Conservation (phyloP, 2,329 filamentous ascomycete genomes). For the Ophiosphaerella korrae region DNA sequence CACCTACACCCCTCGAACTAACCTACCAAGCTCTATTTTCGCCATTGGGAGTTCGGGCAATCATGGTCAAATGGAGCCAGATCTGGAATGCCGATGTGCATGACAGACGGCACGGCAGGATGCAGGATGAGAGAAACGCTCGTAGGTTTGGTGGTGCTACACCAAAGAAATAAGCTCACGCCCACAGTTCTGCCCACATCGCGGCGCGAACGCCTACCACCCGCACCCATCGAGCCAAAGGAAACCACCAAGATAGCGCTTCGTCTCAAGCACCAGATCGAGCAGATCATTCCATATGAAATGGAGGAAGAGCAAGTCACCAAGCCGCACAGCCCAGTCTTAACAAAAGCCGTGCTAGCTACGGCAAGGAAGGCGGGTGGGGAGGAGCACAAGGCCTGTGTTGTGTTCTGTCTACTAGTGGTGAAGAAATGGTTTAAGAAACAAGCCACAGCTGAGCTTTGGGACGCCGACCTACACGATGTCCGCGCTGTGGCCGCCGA, state of each 20-base stretch:
- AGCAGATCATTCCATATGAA: constrained; percentile 88
- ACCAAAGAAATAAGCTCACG: constrained; percentile 9
- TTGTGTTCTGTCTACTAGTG: constrained; percentile 82
- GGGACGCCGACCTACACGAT: constrained; percentile 85
- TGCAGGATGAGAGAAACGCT: constrained; percentile 51
- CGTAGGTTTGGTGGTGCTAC: constrained; percentile 31
- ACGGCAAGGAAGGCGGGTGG: constrained; percentile 84
- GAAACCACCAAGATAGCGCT: constrained; percentile 90
- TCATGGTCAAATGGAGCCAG: constrained; percentile 48
- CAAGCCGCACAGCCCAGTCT: constrained; percentile 79
- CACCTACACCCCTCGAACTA: too few species aligned
- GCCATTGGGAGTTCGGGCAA: constrained; percentile 1
- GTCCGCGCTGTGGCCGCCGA: constrained; percentile 84
- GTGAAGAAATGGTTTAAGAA: constrained; percentile 76
- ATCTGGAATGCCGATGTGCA: constrained; percentile 45
- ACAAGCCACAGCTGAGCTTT: constrained; percentile 81
- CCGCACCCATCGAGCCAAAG: constrained; percentile 72
- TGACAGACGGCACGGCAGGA: constrained; percentile 41
- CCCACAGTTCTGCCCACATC: constrained; percentile 65
- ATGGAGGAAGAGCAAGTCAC: constrained; percentile 77
- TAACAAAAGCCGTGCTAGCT: constrained; percentile 77
- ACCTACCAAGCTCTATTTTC: too few species aligned
- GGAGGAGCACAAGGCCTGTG: constrained; percentile 73
- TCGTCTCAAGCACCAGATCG: constrained; percentile 86
- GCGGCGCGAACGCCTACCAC: constrained; percentile 63